Percentiles rank a stretch among this genome's conserved stretches.
Conservation (phyloP, 1,284 basidiomycete species). For the Anthracocystis panici-leucophaei region DNA sequence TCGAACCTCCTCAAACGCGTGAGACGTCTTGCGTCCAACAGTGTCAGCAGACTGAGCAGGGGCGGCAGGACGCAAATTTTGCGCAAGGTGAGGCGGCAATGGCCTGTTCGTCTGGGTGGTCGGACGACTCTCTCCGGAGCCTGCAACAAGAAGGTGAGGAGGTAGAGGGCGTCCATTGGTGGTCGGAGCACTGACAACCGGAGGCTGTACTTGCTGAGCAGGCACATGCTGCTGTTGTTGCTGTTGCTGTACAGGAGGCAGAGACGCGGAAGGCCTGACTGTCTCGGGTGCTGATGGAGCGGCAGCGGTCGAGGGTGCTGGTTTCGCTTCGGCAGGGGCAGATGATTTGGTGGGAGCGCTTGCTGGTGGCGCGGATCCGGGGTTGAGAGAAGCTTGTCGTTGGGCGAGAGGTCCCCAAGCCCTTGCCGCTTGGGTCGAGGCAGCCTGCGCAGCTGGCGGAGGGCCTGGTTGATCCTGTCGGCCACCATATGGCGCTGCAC, state of each 20-base stretch:
- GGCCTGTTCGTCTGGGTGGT: constrained; percentile 22
- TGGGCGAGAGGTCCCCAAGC: constrained; percentile 67
- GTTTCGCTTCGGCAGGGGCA: constrained; percentile 13
- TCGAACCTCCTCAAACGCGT: constrained; percentile 29
- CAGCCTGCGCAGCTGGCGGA: constrained; percentile 22
- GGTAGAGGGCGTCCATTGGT: constrained; percentile 37
- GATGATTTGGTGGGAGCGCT: constrained; percentile 16
- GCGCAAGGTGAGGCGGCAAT: constrained; percentile 56
- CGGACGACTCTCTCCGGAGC: constrained; percentile 24
- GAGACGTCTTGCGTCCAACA: constrained; percentile 33
- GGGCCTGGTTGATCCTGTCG: constrained; percentile 23
- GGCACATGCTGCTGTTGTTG: constrained; percentile 9
- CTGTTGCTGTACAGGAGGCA: constrained; percentile 22
- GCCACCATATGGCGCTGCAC: constrained; percentile 23
- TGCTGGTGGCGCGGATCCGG: constrained; percentile 32
- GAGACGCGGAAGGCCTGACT: constrained; percentile 6
- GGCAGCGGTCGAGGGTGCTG: constrained; percentile 11
- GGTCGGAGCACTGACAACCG: neutral
- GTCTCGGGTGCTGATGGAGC: constrained; percentile 17
- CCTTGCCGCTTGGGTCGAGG: constrained; percentile 30
- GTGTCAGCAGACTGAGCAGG: constrained; percentile 6
- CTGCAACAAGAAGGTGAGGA: constrained; percentile 35
- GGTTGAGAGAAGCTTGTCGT: constrained; percentile 54
- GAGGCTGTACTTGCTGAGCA: constrained; percentile 6
- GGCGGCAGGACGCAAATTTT: constrained; percentile 31